Conservation (phyloP, 495 filamentous ascomycete species). For the Neurospora discreta region DNA sequence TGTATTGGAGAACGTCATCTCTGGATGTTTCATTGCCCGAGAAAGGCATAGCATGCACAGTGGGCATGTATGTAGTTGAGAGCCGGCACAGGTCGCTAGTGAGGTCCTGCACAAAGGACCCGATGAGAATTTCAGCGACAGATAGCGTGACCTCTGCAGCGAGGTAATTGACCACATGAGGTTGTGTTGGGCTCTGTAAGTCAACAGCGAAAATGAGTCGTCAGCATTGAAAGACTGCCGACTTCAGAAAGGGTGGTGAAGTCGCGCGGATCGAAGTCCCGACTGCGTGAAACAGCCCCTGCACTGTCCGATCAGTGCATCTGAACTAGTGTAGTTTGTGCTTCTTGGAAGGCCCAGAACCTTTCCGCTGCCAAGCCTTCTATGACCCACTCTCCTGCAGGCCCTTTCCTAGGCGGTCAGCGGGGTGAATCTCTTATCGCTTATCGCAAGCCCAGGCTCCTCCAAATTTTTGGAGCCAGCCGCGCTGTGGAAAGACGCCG, state of each 20-base stretch:
- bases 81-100: neutral
- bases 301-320: neutral
- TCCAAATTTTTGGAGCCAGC: constrained; percentile 11
- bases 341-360: neutral
- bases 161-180: neutral
- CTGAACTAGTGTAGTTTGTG: neutral
- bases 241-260: neutral
- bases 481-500: neutral
- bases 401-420: neutral
- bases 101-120: neutral
- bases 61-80: neutral
- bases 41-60: neutral
- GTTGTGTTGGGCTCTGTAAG: neutral
- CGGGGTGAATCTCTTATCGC: constrained; percentile 6
- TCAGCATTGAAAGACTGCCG: neutral
- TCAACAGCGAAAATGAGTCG: neutral
- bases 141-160: neutral
- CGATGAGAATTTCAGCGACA: neutral
- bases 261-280: neutral
- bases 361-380: neutral
- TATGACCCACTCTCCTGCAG: neutral
- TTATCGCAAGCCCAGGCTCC: constrained; percentile 6
- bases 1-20: neutral
- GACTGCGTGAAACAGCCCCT: neutral
- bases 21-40: neutral